Conservation (phyloP, 495 filamentous ascomycete species). For the Hypoxylon cercidicola region DNA sequence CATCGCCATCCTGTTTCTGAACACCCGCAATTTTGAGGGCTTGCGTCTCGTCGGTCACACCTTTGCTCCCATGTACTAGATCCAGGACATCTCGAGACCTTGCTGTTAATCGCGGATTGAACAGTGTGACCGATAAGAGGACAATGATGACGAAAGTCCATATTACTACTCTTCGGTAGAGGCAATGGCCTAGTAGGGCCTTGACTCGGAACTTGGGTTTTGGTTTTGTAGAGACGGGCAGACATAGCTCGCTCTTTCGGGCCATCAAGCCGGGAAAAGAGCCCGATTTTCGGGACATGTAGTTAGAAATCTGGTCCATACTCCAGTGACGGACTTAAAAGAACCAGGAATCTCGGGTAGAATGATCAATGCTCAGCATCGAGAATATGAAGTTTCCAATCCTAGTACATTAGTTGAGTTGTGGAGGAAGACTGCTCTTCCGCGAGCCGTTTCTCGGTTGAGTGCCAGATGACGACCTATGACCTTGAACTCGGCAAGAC, state of each 20-base stretch:
- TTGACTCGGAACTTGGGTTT: slow-evolving; percentile 44
- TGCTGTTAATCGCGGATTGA: slow-evolving; percentile 34
- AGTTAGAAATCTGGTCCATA: slow-evolving; percentile 40
- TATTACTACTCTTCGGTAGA: slow-evolving; percentile 56
- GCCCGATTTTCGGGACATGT: slow-evolving; percentile 41
- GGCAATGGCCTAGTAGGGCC: slow-evolving; percentile 50
- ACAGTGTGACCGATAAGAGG: slow-evolving; percentile 45
- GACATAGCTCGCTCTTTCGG: slow-evolving; percentile 41
- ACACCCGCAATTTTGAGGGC: slow-evolving; percentile 11
- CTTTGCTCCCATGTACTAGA: slow-evolving; percentile 41
- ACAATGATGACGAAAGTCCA: slow-evolving; percentile 48
- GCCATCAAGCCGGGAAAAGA: slow-evolving; percentile 40
- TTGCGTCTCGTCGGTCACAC: slow-evolving; percentile 1
- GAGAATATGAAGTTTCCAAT: slow-evolving; percentile 21
- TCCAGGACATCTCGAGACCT: slow-evolving; percentile 43
- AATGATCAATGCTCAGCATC: slow-evolving; percentile 42
- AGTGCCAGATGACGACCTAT: background rate
- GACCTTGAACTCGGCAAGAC: background rate
- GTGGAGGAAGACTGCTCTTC: background rate
- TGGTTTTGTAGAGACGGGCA: slow-evolving; percentile 37
- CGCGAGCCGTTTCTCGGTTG: background rate
- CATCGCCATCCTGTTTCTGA: slow-evolving; percentile 31
- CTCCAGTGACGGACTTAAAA: slow-evolving; percentile 7
- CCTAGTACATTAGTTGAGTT: slow-evolving; percentile 23
- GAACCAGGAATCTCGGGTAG: slow-evolving; percentile 20